A percentile compares a stretch with the other conserved stretches of the same genome.
Evolutionary conservation across 164 flowering plant species (phyloP).

Genomic region (Umbellularia californica): DNA sequence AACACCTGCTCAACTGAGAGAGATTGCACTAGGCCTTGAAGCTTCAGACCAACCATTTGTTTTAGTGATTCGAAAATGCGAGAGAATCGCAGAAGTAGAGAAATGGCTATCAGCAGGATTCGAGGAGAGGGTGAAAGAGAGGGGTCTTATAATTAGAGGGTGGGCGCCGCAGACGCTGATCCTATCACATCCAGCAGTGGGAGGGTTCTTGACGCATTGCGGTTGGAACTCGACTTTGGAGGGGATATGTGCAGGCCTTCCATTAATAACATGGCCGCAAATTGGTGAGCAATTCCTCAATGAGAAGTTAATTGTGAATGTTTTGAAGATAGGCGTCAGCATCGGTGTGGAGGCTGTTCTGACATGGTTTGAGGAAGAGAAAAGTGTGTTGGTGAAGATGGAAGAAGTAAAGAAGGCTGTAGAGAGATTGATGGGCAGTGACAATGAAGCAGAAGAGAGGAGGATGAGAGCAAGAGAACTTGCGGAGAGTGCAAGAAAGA

Average conservation of each 20-base stretch:
- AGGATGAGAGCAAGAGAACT: constrained; percentile 32
- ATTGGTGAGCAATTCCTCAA: constrained; percentile 55
- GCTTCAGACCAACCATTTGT: constrained; percentile 44
- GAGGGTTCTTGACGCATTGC: constrained; percentile 61
- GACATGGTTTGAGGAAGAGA: constrained; percentile 39
- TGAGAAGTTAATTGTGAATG: constrained; percentile 45
- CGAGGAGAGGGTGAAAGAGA: constrained; percentile 41
- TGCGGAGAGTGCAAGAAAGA: constrained; percentile 25
- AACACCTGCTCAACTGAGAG: constrained; percentile 26
- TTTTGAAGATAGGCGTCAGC: constrained; percentile 34
- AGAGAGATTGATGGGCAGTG: constrained; percentile 29
- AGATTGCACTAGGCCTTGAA: constrained; percentile 50
- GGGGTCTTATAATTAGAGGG: constrained; percentile 50
- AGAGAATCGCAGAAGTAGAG: constrained; percentile 21
- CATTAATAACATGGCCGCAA: constrained; percentile 61
- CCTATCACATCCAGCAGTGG: constrained; percentile 41
- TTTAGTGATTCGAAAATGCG: constrained; percentile 31
- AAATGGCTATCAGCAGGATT: constrained; percentile 37
- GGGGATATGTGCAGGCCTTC: constrained; percentile 41
- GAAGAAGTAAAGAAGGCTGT: constrained; percentile 33
- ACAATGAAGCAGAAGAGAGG: constrained; percentile 35
- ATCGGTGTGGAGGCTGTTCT: constrained; percentile 37
- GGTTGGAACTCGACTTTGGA: constrained; percentile 72
- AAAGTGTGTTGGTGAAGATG: constrained; percentile 18
- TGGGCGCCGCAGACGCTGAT: constrained; percentile 72